phyloP scores from a whole-genome alignment of 371 early-diverging fungal genomes.

The Zopfochytrium polystomum region DNA sequence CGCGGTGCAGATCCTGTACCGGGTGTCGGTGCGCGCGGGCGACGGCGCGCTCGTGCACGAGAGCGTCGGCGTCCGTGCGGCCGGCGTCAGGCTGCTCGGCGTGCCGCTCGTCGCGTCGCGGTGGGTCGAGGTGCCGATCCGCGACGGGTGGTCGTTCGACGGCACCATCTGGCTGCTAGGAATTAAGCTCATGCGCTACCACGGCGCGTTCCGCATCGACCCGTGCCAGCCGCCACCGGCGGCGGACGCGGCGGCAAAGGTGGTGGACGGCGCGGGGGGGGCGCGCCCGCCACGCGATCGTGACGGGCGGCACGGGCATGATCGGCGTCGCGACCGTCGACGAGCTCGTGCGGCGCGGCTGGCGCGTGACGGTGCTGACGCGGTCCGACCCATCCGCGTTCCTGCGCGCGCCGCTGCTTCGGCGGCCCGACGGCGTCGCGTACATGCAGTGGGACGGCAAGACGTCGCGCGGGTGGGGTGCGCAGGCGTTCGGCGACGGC shows the following conservation, averaged over 20 bases:
- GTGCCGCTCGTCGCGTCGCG: neutral
- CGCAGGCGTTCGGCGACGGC: no score
- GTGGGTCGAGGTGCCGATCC: neutral
- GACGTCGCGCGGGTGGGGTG: conserved; percentile 3
- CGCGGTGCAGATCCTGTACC: neutral
- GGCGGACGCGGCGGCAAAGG: no score
- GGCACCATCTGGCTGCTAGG: neutral
- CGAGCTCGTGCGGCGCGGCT: neutral
- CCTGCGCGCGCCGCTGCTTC: no score
- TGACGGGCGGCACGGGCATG: conserved; percentile 1
- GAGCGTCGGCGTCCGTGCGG: neutral
- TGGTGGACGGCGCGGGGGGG: no score
- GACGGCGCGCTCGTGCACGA: neutral
- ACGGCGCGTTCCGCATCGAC: neutral
- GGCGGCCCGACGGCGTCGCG: no score
- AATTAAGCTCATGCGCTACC: conserved; percentile 4
- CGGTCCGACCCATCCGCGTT: neutral
- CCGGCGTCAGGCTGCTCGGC: no score
- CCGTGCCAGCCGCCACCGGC: neutral
- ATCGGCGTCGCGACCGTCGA: neutral
- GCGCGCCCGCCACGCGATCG: conserved; percentile 5
- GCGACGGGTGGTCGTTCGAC: neutral
- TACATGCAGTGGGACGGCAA: conserved; percentile 1
- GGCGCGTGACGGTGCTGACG: neutral
- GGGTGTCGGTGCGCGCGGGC: neutral